Percentiles rank a stretch among this genome's conserved stretches.
These are phyloP conservation scores for Oryza meyeriana DNA, from an alignment of 176 grass and related monocot species.

Conservation along the genomic window DNA sequence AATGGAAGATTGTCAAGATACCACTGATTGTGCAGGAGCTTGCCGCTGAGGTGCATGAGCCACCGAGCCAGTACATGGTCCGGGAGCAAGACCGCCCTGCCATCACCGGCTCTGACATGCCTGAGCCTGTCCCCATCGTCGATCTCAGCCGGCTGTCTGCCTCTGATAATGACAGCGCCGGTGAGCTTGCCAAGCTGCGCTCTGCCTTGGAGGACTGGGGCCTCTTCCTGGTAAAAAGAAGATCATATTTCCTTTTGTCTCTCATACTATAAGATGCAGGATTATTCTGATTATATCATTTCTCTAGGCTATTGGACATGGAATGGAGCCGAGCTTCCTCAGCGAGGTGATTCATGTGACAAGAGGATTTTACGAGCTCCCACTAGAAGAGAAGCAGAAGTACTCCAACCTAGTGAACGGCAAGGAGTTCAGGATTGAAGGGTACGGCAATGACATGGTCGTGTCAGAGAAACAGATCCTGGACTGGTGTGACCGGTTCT, in stretches of 20 bases:
- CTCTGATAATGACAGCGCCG: not conserved
- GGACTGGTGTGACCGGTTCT: constrained; percentile 52
- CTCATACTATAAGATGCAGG: not conserved
- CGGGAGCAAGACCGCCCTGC: not conserved
- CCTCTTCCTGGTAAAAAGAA: constrained; percentile 37
- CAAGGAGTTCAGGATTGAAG: constrained; percentile 49
- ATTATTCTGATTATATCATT: not conserved
- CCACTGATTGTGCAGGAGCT: constrained; percentile 25
- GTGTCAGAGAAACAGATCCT: constrained; percentile 32
- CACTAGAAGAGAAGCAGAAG: constrained; percentile 51
- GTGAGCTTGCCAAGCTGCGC: constrained; percentile 21
- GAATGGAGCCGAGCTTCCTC: constrained; percentile 30
- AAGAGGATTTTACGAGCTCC: constrained; percentile 38
- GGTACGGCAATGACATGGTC: constrained; percentile 50
- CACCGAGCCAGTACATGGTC: constrained; percentile 25
- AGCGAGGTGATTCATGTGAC: constrained; percentile 9
- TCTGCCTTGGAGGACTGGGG: constrained; percentile 42
- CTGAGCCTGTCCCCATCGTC: constrained; percentile 22
- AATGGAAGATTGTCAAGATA: not conserved
- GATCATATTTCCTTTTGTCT: not conserved
- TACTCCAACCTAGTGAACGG: constrained; percentile 57
- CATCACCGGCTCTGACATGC: not conserved
- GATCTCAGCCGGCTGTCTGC: constrained; percentile 34
- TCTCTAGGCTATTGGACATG: constrained; percentile 46
- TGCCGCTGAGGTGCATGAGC: not conserved